phyloP scores from a whole-genome alignment of 176 grass and related monocot species.

The Phoenix dactylifera region DNA sequence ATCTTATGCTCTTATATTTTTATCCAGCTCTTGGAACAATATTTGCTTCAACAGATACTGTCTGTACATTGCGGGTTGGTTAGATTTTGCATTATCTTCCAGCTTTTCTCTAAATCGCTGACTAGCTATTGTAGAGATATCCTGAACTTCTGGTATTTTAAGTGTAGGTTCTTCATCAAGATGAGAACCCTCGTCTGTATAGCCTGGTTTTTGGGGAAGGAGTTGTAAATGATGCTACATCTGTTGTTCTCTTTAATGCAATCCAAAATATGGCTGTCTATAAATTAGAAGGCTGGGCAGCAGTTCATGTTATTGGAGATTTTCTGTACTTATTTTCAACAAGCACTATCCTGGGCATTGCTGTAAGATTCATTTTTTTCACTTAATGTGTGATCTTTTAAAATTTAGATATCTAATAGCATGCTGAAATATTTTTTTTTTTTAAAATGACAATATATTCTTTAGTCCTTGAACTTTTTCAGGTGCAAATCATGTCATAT shows the following conservation, averaged over 20 bases:
- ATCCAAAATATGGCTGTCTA: constrained; percentile 64
- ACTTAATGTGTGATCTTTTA: too few species aligned
- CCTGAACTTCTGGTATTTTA: not conserved
- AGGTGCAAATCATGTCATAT: too few species aligned
- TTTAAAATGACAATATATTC: too few species aligned
- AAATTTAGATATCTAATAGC: too few species aligned
- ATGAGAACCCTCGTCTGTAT: constrained; percentile 77
- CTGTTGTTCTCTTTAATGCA: constrained; percentile 81
- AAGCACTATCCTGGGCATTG: constrained; percentile 68
- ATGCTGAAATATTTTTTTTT: too few species aligned
- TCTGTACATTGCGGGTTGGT: constrained; percentile 73
- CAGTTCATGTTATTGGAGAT: constrained; percentile 49
- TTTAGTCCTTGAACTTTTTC: too few species aligned
- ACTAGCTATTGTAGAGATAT: not conserved
- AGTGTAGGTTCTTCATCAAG: constrained; percentile 74
- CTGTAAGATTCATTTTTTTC: constrained; percentile 33
- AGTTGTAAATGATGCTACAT: constrained; percentile 77
- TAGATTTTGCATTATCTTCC: not conserved
- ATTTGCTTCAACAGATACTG: constrained; percentile 84
- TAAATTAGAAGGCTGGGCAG: constrained; percentile 33
- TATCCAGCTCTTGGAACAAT: constrained; percentile 69
- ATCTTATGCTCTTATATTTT: not conserved
- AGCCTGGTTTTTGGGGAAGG: constrained; percentile 97
- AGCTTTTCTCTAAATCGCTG: not conserved
- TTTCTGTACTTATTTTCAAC: constrained; percentile 71